Conservation (phyloP, 805 yeast species). For the Saturnispora diversa region DNA sequence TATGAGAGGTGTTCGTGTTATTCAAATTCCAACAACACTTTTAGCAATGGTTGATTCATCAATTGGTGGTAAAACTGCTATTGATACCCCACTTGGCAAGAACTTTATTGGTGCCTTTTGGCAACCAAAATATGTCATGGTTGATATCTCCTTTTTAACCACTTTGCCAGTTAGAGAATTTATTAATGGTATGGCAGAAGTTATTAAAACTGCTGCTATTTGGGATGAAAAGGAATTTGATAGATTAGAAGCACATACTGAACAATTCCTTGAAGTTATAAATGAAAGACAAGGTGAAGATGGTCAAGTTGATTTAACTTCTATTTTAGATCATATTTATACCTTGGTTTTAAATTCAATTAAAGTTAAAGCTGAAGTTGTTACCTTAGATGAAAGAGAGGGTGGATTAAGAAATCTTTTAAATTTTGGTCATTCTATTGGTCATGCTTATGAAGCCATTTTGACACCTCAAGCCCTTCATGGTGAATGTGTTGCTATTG, state of each 20-base stretch:
- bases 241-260: slow-evolving; percentile 72
- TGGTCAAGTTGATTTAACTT: slow-evolving; percentile 51
- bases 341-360: slow-evolving; percentile 80
- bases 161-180: slow-evolving; percentile 90
- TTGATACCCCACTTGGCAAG: slow-evolving; percentile 93
- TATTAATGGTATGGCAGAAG: slow-evolving; percentile 97
- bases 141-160: slow-evolving; percentile 77
- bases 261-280: slow-evolving; percentile 60
- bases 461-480: slow-evolving; percentile 93
- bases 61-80: slow-evolving; percentile 97
- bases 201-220: slow-evolving; percentile 94
- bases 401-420: slow-evolving; percentile 86
- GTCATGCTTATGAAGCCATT: slow-evolving; percentile 98
- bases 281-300: slow-evolving; percentile 32
- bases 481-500: slow-evolving; percentile 99
- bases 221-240: slow-evolving; percentile 89
- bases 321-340: slow-evolving; percentile 66
- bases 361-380: slow-evolving; percentile 88
- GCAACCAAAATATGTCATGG: slow-evolving; percentile 87
- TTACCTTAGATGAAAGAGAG: slow-evolving; percentile 89
- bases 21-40: slow-evolving; percentile 89
- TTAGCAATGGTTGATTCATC: slow-evolving; percentile 97
- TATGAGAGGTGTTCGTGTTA: slow-evolving; percentile 94
- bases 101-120: slow-evolving; percentile 95
- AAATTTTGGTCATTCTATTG: slow-evolving; percentile 95